Evolutionary conservation across 371 early-diverging fungal genomes (phyloP), one percentile per base, ranked within the genome.

Genomic region (Quaeritorhiza haematococci): DNA sequence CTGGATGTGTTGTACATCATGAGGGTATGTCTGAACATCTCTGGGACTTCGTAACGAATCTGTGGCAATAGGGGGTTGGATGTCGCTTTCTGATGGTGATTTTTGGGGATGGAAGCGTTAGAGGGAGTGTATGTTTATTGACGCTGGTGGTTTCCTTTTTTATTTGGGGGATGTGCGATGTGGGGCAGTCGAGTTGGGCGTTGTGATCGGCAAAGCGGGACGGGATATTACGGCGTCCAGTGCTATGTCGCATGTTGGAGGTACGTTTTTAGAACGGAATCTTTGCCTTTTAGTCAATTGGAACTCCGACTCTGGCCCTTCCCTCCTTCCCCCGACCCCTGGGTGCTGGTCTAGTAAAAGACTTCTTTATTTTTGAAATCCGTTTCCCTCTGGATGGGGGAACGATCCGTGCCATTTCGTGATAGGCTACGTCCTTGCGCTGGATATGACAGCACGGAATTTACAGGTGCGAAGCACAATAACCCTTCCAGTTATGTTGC

Each of bases 361-460:
- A n/a, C n/a, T n/a, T n/a, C n/a, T n/a, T n/a, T n/a, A n/a, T n/a
- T n/a, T n/a, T n/a, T n/a, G n/a, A n/a, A 38, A n/a, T 13, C 38
- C n/a, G 38, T 13, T 38, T n/a, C n/a, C 10, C 38, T 13, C 38
- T 13, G 10, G 38, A 38, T 38, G 38, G n/a, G 38, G n/a, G 38
- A n/a, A 38, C 38, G 38, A 38, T 38, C 47, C 47, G 23, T 53
- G 30, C 46, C 60, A 17, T n/a, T 42, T 59, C 50, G 54, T 59
- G 45, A 30, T 55, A 72, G 93, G 96, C 1, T 96, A 94, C 72
- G 86, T 87, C 8, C 76, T 96, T 33, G 92, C 89, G 3, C 82
- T 96, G 53, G 97, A 96, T 71, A 80, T 92, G 82, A 94, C 97
- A 0, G 94, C 93, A 4, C 77, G 96, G 58, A 88, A 93, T 59